Percentiles rank a stretch among this genome's conserved stretches.
phyloP scores from a whole-genome alignment of 306 rosid species.

The Medicago truncatula region DNA sequence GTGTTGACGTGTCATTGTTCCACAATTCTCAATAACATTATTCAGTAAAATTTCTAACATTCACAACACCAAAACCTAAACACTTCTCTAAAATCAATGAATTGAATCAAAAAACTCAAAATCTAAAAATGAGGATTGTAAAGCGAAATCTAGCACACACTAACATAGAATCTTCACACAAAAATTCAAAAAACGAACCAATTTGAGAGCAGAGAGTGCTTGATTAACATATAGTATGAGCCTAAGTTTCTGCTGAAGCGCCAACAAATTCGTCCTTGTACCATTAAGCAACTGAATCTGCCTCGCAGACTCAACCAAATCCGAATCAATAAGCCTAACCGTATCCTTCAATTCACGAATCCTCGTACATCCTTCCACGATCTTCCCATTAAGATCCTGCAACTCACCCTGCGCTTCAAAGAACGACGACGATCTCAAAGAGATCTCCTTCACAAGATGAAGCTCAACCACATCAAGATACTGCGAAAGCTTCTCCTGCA shows the following conservation, averaged over 20 bases:
- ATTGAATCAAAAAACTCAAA: background rate
- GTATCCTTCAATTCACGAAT: constrained; percentile 85
- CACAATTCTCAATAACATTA: constrained; percentile 26
- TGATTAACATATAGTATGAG: constrained; percentile 93
- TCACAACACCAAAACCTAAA: background rate
- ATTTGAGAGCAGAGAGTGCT: constrained; percentile 89
- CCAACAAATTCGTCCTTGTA: constrained; percentile 75
- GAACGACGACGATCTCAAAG: constrained; percentile 94
- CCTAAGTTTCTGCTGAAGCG: constrained; percentile 82
- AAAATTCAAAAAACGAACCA: constrained; percentile 53
- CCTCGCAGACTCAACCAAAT: constrained; percentile 85
- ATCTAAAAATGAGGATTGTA: background rate
- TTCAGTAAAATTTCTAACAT: constrained; percentile 10
- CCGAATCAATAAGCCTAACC: constrained; percentile 78
- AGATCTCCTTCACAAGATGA: constrained; percentile 95
- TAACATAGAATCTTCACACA: background rate
- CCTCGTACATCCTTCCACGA: constrained; percentile 80
- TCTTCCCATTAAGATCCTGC: constrained; percentile 85
- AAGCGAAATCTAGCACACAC: constrained; percentile 1
- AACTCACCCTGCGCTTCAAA: constrained; percentile 97
- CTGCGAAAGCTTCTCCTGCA: constrained; percentile 95
- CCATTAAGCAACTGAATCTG: constrained; percentile 84
- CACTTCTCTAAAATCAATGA: background rate
- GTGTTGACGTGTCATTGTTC: background rate
- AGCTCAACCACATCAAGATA: constrained; percentile 94